Evolutionary conservation across 2,329 filamentous ascomycete species (phyloP).

Genomic region (Zasmidium citrigriseum): DNA sequence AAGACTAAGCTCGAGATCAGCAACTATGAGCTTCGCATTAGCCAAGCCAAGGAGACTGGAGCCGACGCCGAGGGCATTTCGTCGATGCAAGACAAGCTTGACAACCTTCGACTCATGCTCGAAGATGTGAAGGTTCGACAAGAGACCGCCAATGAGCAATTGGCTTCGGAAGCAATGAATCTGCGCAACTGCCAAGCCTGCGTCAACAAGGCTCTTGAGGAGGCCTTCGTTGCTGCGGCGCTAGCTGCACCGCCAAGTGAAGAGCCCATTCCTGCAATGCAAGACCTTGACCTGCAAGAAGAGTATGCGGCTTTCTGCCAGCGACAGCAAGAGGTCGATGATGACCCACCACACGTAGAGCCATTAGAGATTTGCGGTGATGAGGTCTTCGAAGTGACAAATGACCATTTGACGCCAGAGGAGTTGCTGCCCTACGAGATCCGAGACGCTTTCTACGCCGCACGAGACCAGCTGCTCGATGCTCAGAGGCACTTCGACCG

Average conservation of each 20-base stretch:
- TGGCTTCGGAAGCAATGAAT: not conserved
- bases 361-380: not conserved
- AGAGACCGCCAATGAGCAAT: not conserved
- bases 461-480: not conserved
- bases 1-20: slow-evolving; percentile 7
- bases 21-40: slow-evolving; percentile 5
- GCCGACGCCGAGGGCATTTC: not conserved
- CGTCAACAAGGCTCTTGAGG: slow-evolving; percentile 11
- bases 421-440: not conserved
- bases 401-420: not conserved
- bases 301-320: slow-evolving; percentile 12
- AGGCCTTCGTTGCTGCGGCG: slow-evolving; percentile 12
- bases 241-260: not conserved
- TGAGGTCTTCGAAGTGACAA: not conserved
- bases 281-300: slow-evolving; percentile 10
- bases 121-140: slow-evolving; percentile 1
- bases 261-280: not conserved
- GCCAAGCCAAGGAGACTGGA: not conserved
- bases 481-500: not conserved
- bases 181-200: slow-evolving; percentile 5
- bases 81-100: slow-evolving; percentile 4
- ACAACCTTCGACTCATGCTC: slow-evolving; percentile 5
- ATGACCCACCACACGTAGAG: not conserved
- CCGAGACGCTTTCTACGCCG: not conserved
- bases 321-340: not conserved